Evolutionary conservation across 352 stramenopile species (phyloP).

Genomic region (Pythium volutum): DNA sequence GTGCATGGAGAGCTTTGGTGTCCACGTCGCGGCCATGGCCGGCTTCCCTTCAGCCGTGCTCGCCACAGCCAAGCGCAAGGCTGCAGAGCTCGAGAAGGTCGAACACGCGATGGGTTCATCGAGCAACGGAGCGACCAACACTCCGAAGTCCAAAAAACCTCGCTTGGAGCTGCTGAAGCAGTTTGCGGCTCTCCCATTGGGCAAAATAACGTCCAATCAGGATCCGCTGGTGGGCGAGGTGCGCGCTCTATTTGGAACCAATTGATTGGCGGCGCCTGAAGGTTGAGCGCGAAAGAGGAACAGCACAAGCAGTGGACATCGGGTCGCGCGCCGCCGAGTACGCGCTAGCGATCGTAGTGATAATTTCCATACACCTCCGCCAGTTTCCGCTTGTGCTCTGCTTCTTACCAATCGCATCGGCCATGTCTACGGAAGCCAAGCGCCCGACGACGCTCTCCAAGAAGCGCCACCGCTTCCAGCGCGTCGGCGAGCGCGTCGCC

Average conservation of each 20-base stretch:
- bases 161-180: slow-evolving; percentile 40
- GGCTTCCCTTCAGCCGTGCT: slow-evolving; percentile 94
- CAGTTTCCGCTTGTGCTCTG: not conserved
- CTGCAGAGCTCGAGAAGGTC: slow-evolving; percentile 91
- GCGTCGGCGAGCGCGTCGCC: slow-evolving; percentile 74
- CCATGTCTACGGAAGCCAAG: slow-evolving; percentile 23
- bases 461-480: slow-evolving; percentile 85
- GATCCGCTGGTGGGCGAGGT: slow-evolving; percentile 37
- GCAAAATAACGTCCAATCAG: slow-evolving; percentile 44
- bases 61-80: slow-evolving; percentile 92
- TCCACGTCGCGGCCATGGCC: slow-evolving; percentile 98
- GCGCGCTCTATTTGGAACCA: slow-evolving; percentile 35
- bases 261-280: slow-evolving; percentile 28
- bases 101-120: slow-evolving; percentile 38
- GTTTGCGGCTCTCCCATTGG: slow-evolving; percentile 72
- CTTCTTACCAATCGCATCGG: not conserved
- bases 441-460: slow-evolving; percentile 36
- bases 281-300: slow-evolving; percentile 23
- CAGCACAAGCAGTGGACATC: slow-evolving; percentile 18
- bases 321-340: not conserved
- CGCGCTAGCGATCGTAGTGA: not conserved
- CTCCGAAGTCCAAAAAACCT: slow-evolving; percentile 32
- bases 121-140: slow-evolving; percentile 18
- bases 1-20: slow-evolving; percentile 98
- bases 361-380: slow-evolving; percentile 7